Conservation (phyloP, 2,329 filamentous ascomycete species). For the Endothia cerciana region DNA sequence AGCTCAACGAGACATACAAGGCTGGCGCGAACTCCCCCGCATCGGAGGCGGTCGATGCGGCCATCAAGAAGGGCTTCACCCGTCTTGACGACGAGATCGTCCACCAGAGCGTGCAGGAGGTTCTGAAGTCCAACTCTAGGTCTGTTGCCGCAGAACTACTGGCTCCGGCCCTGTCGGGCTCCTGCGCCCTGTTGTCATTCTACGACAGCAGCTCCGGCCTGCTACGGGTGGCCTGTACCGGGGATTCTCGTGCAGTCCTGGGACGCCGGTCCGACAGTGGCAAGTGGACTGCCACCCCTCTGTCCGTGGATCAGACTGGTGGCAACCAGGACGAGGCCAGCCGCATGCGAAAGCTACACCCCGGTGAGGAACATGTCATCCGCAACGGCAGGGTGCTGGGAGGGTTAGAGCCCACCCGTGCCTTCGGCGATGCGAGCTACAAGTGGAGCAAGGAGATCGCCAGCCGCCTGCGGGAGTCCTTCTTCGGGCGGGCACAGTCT, state of each 20-base stretch:
- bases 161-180: conserved; percentile 93
- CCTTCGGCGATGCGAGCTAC: conserved; percentile 95
- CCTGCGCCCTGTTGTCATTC: conserved; percentile 93
- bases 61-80: conserved; percentile 90
- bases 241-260: conserved; percentile 92
- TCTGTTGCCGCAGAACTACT: conserved; percentile 88
- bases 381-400: conserved; percentile 89
- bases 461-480: conserved; percentile 78
- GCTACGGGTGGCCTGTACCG: conserved; percentile 91
- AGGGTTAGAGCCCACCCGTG: conserved; percentile 87
- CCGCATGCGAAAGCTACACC: conserved; percentile 83
- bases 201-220: conserved; percentile 89
- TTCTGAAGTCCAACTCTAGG: conserved; percentile 86
- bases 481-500: conserved; percentile 83
- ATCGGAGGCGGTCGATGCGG: conserved; percentile 80
- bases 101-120: conserved; percentile 88
- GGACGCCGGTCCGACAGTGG: conserved; percentile 77
- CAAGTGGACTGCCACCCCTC: conserved; percentile 88
- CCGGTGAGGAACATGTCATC: conserved; percentile 85
- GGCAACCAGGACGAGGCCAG: conserved; percentile 82
- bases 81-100: conserved; percentile 93
- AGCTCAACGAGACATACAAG: conserved; percentile 91
- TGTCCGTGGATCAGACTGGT: conserved; percentile 94
- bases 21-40: conserved; percentile 68
- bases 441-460: conserved; percentile 92